Percentiles rank a stretch among this genome's conserved stretches.
Evolutionary conservation across 73 alveolate genomes (phyloP).

Genomic region (Tetrahymena thermophila): DNA sequence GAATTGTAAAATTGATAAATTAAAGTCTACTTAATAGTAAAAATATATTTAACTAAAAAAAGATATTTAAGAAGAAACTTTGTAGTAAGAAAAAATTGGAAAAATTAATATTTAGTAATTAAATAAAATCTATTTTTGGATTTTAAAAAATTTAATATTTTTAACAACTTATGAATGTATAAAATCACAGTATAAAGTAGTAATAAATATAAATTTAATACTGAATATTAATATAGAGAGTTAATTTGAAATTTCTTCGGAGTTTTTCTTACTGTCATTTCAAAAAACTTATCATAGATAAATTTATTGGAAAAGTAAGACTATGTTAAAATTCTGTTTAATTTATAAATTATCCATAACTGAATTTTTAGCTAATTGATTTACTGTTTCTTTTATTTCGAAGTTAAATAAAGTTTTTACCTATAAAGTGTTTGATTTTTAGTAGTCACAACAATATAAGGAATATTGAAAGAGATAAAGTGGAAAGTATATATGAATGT

Average conservation of each 20-base stretch:
- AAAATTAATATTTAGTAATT: too few relatives aligned
- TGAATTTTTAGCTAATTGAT: not conserved
- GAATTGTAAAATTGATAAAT: too few relatives aligned
- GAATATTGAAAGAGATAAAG: not conserved
- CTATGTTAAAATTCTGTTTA: not conserved
- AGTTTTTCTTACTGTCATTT: not conserved
- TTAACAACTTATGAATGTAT: not conserved
- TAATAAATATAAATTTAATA: not conserved
- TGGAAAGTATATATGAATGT: not conserved
- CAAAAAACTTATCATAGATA: too few relatives aligned
- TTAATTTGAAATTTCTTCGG: not conserved
- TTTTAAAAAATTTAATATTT: too few relatives aligned
- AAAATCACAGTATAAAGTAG: not conserved
- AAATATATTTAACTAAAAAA: too few relatives aligned
- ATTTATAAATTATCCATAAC: not conserved
- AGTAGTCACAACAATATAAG: not conserved
- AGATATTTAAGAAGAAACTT: too few relatives aligned
- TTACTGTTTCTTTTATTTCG: too few relatives aligned
- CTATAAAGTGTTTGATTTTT: not conserved
- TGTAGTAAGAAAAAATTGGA: too few relatives aligned
- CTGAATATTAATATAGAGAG: not conserved
- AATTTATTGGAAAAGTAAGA: too few relatives aligned
- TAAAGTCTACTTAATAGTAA: too few relatives aligned
- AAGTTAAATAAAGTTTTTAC: not conserved
- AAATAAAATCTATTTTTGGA: too few relatives aligned